Base-by-base conservation (phyloP, 495 filamentous ascomycete species). In the Penicillium chermesinum region DNA sequence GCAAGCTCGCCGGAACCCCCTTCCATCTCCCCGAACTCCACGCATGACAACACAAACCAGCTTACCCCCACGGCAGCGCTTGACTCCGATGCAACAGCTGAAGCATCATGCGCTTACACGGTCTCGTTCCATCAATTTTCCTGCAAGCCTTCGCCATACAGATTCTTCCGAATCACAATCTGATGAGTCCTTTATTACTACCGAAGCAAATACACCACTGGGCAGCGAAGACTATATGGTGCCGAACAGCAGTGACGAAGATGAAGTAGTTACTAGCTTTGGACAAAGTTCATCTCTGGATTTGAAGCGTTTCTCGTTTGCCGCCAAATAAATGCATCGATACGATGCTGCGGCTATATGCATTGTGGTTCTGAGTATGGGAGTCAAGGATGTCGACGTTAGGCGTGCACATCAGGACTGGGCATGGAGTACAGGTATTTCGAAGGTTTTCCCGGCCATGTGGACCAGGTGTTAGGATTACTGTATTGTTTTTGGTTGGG, bases 171-270 rank as follows among this genome's bases (percentile, higher is more conserved):
- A 50, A 1, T 20, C 55, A 21, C 46, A 30, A 19, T 8, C 38
- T 22, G 44, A 53, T 1, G 30, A 46, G 5, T 43, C 57, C 7
- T 43, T 44, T 20, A 18, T 51, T 15, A 19, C 44, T 14, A 38
- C 35, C 2, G 46, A n/a, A 33, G 16, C 43, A 38, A 21, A 17
- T 21, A 15, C 30, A 19, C 30, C 50, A 13, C 68, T 77, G 40
- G 87, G 88, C 1, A 91, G 88, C 57, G 88, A 94, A 60, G 88
- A 94, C 54, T 63, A 83, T 37, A 75, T 94, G 14, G 63, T 86
- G 2, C 84, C 85, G 0, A 76, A 85, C 42, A 88, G 85, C 52
- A 84, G 71, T 8, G 81, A 84, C 7, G 74, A 81, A 2, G 70
- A 75, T 19, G 74, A 80, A 1, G 70, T 74, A 30, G 61, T 59